Conservation (phyloP, 2,329 filamentous ascomycete genomes). For the Alternaria metachromatica region DNA sequence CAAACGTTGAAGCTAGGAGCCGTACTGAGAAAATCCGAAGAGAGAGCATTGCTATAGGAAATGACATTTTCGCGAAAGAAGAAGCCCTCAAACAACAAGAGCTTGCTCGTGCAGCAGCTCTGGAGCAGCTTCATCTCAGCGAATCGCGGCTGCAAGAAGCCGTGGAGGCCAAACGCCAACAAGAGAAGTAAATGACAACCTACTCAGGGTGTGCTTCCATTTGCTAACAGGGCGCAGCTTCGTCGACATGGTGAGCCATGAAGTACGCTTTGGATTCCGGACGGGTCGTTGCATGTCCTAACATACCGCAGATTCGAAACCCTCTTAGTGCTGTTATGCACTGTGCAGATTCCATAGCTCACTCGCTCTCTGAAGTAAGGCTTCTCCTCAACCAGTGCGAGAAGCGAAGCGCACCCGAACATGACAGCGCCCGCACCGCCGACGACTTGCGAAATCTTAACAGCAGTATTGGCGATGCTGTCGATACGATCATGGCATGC, state of each 20-base stretch:
- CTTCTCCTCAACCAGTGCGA: background rate
- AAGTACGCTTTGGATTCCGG: background rate
- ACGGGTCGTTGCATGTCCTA: background rate
- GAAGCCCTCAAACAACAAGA: background rate
- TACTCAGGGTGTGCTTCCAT: background rate
- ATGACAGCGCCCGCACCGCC: background rate
- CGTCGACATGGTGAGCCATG: background rate
- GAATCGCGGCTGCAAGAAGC: background rate
- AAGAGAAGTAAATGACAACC: background rate
- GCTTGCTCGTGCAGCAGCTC: background rate
- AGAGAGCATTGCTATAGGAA: background rate
- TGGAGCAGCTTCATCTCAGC: background rate
- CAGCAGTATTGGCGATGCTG: background rate
- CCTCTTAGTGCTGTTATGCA: background rate
- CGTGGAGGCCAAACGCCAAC: background rate
- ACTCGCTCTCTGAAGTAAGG: background rate
- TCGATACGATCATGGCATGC: background rate
- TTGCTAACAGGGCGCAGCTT: background rate
- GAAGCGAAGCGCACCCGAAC: background rate
- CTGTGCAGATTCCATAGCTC: background rate
- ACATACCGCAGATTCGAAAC: background rate
- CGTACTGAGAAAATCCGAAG: background rate
- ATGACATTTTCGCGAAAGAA: background rate
- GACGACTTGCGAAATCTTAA: background rate
- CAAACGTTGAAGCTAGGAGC: background rate